These are phyloP conservation scores for Curvularia eragrostidis DNA, from an alignment of 2,329 filamentous ascomycete genomes.

Conservation along the genomic window DNA sequence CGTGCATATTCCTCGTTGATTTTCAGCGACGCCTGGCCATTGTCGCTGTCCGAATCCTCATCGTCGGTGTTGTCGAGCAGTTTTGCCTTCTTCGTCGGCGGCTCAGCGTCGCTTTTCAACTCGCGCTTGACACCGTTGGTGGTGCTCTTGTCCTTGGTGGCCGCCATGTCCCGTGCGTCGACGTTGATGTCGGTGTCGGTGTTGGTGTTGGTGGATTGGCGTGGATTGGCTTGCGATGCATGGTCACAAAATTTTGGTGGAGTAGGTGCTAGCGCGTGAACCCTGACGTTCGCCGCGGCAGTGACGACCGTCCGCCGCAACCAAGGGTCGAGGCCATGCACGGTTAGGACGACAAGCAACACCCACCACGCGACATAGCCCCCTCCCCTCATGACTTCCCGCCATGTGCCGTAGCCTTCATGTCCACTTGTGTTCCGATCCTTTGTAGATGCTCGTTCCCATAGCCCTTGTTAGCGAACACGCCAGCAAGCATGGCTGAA, in stretches of 20 bases:
- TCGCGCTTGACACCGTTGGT: constrained; percentile 35
- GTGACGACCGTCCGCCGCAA: constrained; percentile 27
- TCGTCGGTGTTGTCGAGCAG: constrained; percentile 49
- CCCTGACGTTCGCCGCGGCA: constrained; percentile 31
- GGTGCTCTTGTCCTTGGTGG: constrained; percentile 35
- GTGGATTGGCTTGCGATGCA: constrained; percentile 11
- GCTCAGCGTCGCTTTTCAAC: constrained; percentile 27
- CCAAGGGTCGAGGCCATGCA: constrained; percentile 15
- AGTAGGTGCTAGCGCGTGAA: constrained; percentile 31
- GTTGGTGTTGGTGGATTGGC: constrained; percentile 4
- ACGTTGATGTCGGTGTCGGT: not conserved
- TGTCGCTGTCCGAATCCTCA: constrained; percentile 36
- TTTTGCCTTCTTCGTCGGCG: constrained; percentile 45
- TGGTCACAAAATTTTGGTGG: constrained; percentile 34
- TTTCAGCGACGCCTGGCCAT: constrained; percentile 61
- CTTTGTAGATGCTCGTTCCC: constrained; percentile 13
- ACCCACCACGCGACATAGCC: constrained; percentile 16
- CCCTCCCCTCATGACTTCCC: constrained; percentile 5
- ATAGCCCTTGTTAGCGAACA: not conserved
- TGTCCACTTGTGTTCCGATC: constrained; percentile 22
- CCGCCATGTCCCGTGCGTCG: constrained; percentile 28
- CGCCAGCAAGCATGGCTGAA: constrained; percentile 43
- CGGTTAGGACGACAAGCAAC: constrained; percentile 14
- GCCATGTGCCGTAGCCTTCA: constrained; percentile 30
- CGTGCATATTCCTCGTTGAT: constrained; percentile 91